Base-by-base conservation (phyloP, 306 rosid species). In the Albizia julibrissin region DNA sequence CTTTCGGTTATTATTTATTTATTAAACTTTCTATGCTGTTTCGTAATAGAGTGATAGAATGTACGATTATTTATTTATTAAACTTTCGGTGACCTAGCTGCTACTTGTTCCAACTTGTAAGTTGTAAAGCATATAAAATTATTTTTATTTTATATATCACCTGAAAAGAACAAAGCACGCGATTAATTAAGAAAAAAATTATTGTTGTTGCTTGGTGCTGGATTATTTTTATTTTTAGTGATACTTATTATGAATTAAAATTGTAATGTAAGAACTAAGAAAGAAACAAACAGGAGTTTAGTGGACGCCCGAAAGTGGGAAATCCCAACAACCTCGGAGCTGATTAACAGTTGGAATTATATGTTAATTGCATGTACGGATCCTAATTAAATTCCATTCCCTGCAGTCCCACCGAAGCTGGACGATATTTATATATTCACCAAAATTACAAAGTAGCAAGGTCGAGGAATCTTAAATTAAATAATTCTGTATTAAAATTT, bases 311-410 rank as follows among this genome's bases (percentile, higher is more conserved):
- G 22, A 79, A 79, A 54, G 70, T 40, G 61, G 31, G 34, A 78
- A 46, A 21, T 69, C 54, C 75, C 79, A 50, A 81, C 85, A 26
- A 72, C 69, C 80, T 85, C 10, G 83, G 85, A 81, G 47, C 62
- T 81, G 62, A 77, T 65, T 49, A 79, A 71, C 72, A 66, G 71
- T 13, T 72, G 75, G 70, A 40, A 22, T 50, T 26, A 58, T 56
- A 67, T 31, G 71, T 43, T 75, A 74, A 74, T 50, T 33, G 52
- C 12, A 4, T 34, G 62, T 73, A 73, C 77, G 80, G 72, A 29
- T 22, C 29, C 70, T 34, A 67, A 19, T 68, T 18, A 58, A 58
- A 58, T 22, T 58, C 15, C 65, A 58, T 78, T 62, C 27, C 62
- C 22, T 18, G 73, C 69, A 81, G 31, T 24, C 81, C 69, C 73